Percentiles rank a stretch among this genome's conserved stretches.
Conservation (phyloP, 2,329 filamentous ascomycete species). For the Alternaria burnsii region DNA sequence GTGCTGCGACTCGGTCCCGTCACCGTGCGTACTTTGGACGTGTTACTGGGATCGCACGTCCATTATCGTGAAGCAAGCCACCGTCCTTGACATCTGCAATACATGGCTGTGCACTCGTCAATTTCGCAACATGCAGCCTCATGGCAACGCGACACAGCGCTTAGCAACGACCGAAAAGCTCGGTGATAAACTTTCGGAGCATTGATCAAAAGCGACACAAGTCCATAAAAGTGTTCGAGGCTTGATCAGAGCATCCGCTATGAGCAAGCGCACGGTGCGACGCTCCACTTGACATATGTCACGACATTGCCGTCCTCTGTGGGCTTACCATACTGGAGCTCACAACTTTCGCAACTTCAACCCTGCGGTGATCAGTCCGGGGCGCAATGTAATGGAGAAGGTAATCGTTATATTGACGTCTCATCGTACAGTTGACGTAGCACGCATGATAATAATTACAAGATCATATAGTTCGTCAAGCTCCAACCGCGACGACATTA, state of each 20-base stretch:
- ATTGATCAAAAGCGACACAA: constrained; percentile 6
- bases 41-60: constrained; percentile 16
- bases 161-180: not conserved
- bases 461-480: constrained; percentile 24
- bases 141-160: not conserved
- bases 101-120: constrained; percentile 1
- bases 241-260: constrained; percentile 8
- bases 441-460: constrained; percentile 35
- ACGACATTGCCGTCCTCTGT: not conserved
- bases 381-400: constrained; percentile 18
- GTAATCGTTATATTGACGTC: constrained; percentile 28
- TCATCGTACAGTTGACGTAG: constrained; percentile 16
- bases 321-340: not conserved
- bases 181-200: constrained; percentile 1
- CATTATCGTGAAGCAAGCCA: constrained; percentile 17
- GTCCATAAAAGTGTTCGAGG: not conserved
- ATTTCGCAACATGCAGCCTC: not conserved
- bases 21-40: constrained; percentile 22
- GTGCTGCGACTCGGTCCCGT: constrained; percentile 17
- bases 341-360: not conserved
- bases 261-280: constrained; percentile 1
- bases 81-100: constrained; percentile 16
- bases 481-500: constrained; percentile 22
- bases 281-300: constrained; percentile 3
- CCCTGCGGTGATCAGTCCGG: constrained; percentile 1